A percentile compares a stretch with the other conserved stretches of the same genome.
These are phyloP conservation scores for Boletus calvinii DNA, from an alignment of 1,284 basidiomycete genomes.

Conservation along the genomic window DNA sequence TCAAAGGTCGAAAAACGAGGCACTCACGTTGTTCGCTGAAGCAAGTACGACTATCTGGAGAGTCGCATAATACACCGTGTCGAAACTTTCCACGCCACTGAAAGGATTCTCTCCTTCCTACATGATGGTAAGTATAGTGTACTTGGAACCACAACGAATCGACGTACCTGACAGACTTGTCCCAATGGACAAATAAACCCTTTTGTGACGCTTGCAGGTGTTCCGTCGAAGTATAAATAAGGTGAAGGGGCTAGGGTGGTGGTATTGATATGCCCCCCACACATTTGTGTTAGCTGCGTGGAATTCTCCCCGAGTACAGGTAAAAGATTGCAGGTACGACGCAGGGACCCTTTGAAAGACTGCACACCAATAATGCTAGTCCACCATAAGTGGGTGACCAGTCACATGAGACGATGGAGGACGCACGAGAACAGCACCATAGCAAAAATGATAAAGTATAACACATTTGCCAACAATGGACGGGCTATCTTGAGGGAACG, in stretches of 20 bases:
- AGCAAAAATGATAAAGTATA: conserved; percentile 91
- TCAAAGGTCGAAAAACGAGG: background rate
- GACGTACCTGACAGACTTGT: conserved; percentile 69
- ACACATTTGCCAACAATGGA: conserved; percentile 85
- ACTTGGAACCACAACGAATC: background rate
- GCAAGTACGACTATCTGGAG: conserved; percentile 88
- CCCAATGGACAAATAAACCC: conserved; percentile 84
- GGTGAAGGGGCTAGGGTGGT: conserved; percentile 45
- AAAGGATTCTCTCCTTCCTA: conserved; percentile 73
- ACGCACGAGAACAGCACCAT: conserved; percentile 85
- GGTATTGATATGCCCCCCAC: conserved; percentile 78
- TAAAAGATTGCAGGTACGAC: conserved; percentile 60
- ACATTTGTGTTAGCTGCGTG: conserved; percentile 57
- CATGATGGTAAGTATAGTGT: conserved; percentile 1
- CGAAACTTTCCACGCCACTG: conserved; percentile 77
- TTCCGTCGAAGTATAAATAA: conserved; percentile 47
- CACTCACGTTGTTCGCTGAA: conserved; percentile 69
- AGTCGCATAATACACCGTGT: conserved; percentile 82
- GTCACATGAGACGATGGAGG: background rate
- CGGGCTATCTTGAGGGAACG: conserved; percentile 89
- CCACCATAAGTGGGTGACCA: conserved; percentile 2
- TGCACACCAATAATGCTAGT: conserved; percentile 85
- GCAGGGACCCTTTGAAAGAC: conserved; percentile 82
- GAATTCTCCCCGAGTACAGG: conserved; percentile 50
- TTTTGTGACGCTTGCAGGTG: conserved; percentile 42